phyloP scores from a whole-genome alignment of 805 yeast species.

The Kluyveromyces nonfermentans region DNA sequence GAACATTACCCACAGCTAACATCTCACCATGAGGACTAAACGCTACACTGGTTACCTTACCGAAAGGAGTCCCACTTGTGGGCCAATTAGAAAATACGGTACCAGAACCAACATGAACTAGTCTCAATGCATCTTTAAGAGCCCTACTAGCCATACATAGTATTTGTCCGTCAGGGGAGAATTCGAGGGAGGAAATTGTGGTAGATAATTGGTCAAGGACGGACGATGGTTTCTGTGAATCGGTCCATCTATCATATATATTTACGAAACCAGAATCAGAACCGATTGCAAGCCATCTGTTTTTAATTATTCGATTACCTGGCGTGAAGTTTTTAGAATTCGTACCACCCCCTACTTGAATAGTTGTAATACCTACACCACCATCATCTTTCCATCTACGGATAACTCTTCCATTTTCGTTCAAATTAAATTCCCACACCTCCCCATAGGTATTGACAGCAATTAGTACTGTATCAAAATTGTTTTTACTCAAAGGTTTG shows the following conservation, averaged over 20 bases:
- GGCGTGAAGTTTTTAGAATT: constrained; percentile 22
- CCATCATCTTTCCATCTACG: constrained; percentile 79
- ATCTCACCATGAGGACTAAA: constrained; percentile 78
- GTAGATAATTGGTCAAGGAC: constrained; percentile 75
- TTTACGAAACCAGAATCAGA: constrained; percentile 82
- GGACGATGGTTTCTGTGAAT: constrained; percentile 45
- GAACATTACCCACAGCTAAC: constrained; percentile 84
- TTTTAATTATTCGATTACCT: constrained; percentile 23
- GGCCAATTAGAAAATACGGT: constrained; percentile 94
- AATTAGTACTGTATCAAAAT: constrained; percentile 33
- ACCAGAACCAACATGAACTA: constrained; percentile 82
- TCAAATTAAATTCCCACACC: constrained; percentile 74
- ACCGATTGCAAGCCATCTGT: constrained; percentile 85
- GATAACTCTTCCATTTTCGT: constrained; percentile 38
- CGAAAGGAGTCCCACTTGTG: constrained; percentile 90
- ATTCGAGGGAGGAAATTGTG: constrained; percentile 60
- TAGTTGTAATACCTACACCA: constrained; percentile 72
- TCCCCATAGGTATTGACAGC: constrained; percentile 75
- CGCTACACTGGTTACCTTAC: constrained; percentile 74
- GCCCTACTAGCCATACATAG: constrained; percentile 79
- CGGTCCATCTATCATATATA: constrained; percentile 52
- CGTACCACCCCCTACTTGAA: constrained; percentile 58
- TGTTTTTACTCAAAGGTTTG: constrained; percentile 18
- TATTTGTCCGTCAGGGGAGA: constrained; percentile 83
- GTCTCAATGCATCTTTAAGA: constrained; percentile 72